phyloP scores from a whole-genome alignment of 805 yeast genomes.

The Candida cerambycidarum region DNA sequence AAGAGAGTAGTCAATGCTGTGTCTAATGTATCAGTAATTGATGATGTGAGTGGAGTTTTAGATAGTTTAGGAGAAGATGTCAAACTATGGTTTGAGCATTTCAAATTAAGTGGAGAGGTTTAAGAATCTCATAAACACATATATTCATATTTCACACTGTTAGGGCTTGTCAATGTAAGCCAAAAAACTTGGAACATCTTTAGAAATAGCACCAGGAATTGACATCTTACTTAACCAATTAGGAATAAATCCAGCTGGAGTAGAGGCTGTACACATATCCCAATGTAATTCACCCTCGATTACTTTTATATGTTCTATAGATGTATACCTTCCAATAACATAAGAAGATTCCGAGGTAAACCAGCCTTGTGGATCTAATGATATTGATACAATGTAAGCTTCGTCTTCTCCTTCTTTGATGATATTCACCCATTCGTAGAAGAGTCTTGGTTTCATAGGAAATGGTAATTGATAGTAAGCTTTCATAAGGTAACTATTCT shows the following conservation, averaged over 20 bases:
- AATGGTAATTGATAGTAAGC: constrained; percentile 35
- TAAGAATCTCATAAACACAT: constrained; percentile 1
- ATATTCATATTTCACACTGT: background rate
- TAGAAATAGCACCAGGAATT: constrained; percentile 34
- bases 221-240: constrained; percentile 31
- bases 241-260: constrained; percentile 41
- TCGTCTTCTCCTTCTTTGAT: constrained; percentile 17
- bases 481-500: constrained; percentile 29
- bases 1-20: constrained; percentile 10
- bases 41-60: constrained; percentile 26
- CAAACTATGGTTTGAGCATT: constrained; percentile 38
- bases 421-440: constrained; percentile 37
- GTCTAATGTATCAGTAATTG: constrained; percentile 3
- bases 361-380: constrained; percentile 29
- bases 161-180: constrained; percentile 21
- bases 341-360: constrained; percentile 13
- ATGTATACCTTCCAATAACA: constrained; percentile 34
- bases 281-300: constrained; percentile 27
- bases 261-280: constrained; percentile 41
- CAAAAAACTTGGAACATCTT: constrained; percentile 42
- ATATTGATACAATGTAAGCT: constrained; percentile 33
- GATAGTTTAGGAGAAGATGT: constrained; percentile 45
- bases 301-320: constrained; percentile 32
- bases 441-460: constrained; percentile 35
- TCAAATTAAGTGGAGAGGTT: constrained; percentile 20